These are phyloP conservation scores for Diaporthe sp. DNA, from an alignment of 2,329 filamentous ascomycete species.

Conservation along the genomic window DNA sequence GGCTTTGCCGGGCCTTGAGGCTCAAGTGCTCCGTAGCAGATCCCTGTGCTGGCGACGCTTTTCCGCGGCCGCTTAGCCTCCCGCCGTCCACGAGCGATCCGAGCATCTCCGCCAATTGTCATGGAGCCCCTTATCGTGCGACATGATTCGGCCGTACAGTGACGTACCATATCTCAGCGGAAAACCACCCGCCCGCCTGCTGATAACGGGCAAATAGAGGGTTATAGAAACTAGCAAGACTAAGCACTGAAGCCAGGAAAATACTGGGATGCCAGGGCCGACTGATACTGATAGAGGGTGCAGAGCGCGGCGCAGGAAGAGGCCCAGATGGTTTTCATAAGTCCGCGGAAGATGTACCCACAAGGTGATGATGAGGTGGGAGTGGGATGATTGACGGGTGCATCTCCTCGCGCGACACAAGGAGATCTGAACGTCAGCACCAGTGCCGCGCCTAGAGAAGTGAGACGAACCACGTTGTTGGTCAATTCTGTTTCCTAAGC, in stretches of 20 bases:
- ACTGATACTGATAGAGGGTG: background rate
- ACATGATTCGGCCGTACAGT: slow-evolving; percentile 19
- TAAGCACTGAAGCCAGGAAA: background rate
- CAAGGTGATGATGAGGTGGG: background rate
- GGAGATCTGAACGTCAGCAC: slow-evolving; percentile 24
- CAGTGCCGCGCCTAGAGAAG: background rate
- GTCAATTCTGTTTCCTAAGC: slow-evolving; percentile 29
- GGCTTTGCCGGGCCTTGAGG: slow-evolving; percentile 9
- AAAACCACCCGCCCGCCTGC: background rate
- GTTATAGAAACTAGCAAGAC: background rate
- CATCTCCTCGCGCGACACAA: slow-evolving; percentile 28
- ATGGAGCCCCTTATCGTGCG: slow-evolving; percentile 22
- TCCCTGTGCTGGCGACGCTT: slow-evolving; percentile 6
- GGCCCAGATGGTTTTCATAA: background rate
- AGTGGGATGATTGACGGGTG: slow-evolving; percentile 20
- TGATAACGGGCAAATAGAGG: background rate
- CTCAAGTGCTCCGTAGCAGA: background rate
- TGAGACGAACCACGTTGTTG: slow-evolving; percentile 4
- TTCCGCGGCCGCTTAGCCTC: slow-evolving; percentile 14
- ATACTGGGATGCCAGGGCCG: background rate
- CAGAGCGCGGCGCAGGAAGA: no score
- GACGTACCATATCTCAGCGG: background rate
- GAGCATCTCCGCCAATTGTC: slow-evolving; percentile 33
- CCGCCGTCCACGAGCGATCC: background rate
- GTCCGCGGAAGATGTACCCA: slow-evolving; percentile 17